A percentile compares a stretch with the other conserved stretches of the same genome.
Conservation (phyloP, 73 alveolate species). For the Paramecium pentaurelia region DNA sequence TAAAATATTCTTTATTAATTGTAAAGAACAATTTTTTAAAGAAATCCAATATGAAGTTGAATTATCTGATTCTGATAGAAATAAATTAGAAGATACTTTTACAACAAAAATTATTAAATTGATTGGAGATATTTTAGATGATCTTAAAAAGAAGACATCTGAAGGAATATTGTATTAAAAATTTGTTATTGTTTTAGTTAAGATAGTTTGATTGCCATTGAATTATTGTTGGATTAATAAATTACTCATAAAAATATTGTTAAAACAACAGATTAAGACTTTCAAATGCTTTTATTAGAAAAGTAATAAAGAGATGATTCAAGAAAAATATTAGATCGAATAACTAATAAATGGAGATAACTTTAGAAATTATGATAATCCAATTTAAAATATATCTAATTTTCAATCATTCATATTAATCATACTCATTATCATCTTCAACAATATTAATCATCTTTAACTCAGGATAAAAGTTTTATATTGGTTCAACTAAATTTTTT, state of each 20-base stretch:
- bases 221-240: slow-evolving; percentile 1
- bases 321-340: not conserved
- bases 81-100: not conserved
- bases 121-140: not conserved
- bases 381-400: not conserved
- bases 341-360: not conserved
- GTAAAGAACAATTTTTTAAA: not conserved
- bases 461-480: not conserved
- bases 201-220: not conserved
- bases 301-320: not conserved
- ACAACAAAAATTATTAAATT: not conserved
- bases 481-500: not conserved
- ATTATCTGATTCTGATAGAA: not conserved
- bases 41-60: not conserved
- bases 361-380: not conserved
- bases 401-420: not conserved
- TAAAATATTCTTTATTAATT: not conserved
- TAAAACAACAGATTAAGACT: not conserved
- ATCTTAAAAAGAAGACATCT: not conserved
- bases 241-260: not conserved
- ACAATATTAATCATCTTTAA: not conserved
- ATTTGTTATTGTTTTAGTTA: not conserved
- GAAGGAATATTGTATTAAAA: not conserved
- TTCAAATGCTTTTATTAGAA: not conserved
- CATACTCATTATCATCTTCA: not conserved